A percentile compares a stretch with the other conserved stretches of the same genome.
phyloP scores from a whole-genome alignment of 306 rosid genomes.

The Urtica urens region DNA sequence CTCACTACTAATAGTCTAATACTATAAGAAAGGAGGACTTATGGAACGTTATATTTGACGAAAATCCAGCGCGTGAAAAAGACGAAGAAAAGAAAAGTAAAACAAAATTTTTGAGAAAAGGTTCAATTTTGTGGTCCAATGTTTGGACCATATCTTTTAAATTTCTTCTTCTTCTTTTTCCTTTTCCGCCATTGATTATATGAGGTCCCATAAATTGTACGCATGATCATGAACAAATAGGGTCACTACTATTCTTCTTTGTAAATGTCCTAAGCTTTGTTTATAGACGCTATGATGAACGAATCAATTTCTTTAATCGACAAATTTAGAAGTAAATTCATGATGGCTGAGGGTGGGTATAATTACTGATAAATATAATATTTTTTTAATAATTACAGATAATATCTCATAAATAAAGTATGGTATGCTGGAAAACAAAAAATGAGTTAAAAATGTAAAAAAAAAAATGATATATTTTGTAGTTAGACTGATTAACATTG shows the following conservation, averaged over 20 bases:
- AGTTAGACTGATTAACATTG: too few relatives aligned
- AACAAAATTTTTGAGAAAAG: conserved; percentile 9
- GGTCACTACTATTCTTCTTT: background rate
- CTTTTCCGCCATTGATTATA: conserved; percentile 19
- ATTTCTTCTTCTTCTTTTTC: conserved; percentile 14
- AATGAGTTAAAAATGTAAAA: too few relatives aligned
- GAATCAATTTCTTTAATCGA: too few relatives aligned
- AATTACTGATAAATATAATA: too few relatives aligned
- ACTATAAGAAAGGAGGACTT: background rate
- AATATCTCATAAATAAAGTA: too few relatives aligned
- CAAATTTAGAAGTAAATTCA: too few relatives aligned
- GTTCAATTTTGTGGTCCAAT: conserved; percentile 42
- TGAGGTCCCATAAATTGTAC: conserved; percentile 18
- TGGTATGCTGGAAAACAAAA: too few relatives aligned
- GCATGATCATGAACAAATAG: background rate
- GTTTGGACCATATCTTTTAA: conserved; percentile 26
- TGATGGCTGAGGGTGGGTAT: too few relatives aligned
- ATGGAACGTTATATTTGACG: conserved; percentile 14
- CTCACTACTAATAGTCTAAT: background rate
- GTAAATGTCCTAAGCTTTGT: too few relatives aligned
- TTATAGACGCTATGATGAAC: too few relatives aligned
- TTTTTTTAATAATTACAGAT: too few relatives aligned
- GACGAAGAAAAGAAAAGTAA: conserved; percentile 20
- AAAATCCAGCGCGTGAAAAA: conserved; percentile 32
- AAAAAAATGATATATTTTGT: too few relatives aligned